Percentiles rank a stretch among this genome's conserved stretches.
These are phyloP conservation scores for Fragaria ananassa DNA, from an alignment of 306 rosid species.

Conservation along the genomic window DNA sequence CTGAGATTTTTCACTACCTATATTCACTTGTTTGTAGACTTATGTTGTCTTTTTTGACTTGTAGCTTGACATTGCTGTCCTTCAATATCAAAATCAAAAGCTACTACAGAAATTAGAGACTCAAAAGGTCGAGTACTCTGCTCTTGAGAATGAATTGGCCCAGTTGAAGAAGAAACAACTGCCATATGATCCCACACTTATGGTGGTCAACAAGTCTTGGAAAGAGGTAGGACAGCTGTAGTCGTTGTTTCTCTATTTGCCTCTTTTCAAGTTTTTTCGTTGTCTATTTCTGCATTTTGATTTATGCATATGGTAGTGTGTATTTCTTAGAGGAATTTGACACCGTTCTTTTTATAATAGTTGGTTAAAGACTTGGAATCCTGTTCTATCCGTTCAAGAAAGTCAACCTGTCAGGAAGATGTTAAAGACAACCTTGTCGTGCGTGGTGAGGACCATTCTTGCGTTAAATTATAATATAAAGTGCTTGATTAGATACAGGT, in stretches of 20 bases:
- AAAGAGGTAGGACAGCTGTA: constrained; percentile 47
- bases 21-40: constrained; percentile 19
- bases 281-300: background rate
- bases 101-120: constrained; percentile 83
- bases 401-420: constrained; percentile 41
- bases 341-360: constrained; percentile 37
- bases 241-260: constrained; percentile 11
- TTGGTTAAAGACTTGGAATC: constrained; percentile 69
- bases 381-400: constrained; percentile 45
- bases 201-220: constrained; percentile 70
- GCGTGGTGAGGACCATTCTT: constrained; percentile 45
- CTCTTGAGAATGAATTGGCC: constrained; percentile 57
- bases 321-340: constrained; percentile 27
- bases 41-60: constrained; percentile 28
- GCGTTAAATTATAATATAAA: background rate
- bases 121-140: constrained; percentile 69
- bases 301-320: constrained; percentile 19
- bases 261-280: constrained; percentile 1
- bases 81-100: constrained; percentile 90
- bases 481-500: background rate
- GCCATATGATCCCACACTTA: constrained; percentile 56
- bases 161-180: constrained; percentile 64
- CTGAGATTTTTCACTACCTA: background rate
- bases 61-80: constrained; percentile 81
- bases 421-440: constrained; percentile 25